Evolutionary conservation across 2,329 filamentous ascomycete genomes (phyloP), one percentile per base, ranked within the genome.

Genomic region (Tolypocladium paradoxum): DNA sequence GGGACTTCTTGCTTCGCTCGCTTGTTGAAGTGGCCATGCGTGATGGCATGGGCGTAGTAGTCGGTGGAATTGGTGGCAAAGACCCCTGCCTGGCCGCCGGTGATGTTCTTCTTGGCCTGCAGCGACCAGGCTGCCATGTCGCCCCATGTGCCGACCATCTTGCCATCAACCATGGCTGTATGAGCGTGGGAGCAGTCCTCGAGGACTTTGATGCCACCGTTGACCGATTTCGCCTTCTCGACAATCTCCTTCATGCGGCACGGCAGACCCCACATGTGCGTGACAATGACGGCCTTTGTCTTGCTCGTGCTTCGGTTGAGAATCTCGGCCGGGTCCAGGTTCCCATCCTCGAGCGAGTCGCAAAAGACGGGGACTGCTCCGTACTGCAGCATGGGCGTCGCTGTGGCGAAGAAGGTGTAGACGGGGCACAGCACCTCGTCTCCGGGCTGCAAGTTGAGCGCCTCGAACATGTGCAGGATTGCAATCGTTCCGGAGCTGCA

Each of bases 121-220:
- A 53, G 31, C 3, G 52, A 53, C 52, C 52, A 53, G 31, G 48
- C 48, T 3, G 52, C 52, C 45, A 45, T 48, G 31, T 52, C 50
- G 8, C 53, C 53, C 35, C 35, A 55, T 5, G 53, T 36, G 4
- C 53, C 53, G 31, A 55, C 47, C 3, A 50, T 27, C 34, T 47
- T 45, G n/a, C 50, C 53, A 22, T 52, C 38, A 4, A 55, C 37
- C 7, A 40, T 37, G 34, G 50, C 50, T 4, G 34, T 45, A 16
- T 55, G 53, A 0, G 53, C 50, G 16, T 55, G 53, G 6, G 53
- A 55, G 34, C 53, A 55, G 20, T 55, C 53, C 36, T 55, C 53
- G 5, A 55, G 50, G 12, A 55, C 47, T 22, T 50, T 49, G 46
- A 50, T 49, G 36, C 38, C 47, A 6, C 24, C 48, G 7, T 46